Percentiles rank a stretch among this genome's conserved stretches.
Evolutionary conservation across 2,329 filamentous ascomycete genomes (phyloP).

Genomic region (Penicillium frequentans): DNA sequence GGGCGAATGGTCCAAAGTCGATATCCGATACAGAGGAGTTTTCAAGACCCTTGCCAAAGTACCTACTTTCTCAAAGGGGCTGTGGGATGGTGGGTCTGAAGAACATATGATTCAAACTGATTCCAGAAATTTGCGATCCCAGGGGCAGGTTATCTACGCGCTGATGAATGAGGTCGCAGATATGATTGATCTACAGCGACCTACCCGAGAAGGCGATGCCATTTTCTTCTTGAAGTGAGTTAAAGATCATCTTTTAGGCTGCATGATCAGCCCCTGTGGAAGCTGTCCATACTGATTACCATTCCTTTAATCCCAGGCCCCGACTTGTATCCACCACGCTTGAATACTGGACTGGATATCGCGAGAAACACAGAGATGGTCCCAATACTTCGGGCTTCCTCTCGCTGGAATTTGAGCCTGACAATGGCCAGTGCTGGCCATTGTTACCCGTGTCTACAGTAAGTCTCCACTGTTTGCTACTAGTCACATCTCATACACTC

Average conservation of each 20-base stretch:
- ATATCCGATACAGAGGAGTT: slow-evolving; percentile 25
- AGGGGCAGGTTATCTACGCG: slow-evolving; percentile 25
- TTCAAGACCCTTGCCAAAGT: slow-evolving; percentile 25
- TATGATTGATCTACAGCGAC: slow-evolving; percentile 14
- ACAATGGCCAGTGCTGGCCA: background rate
- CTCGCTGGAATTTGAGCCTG: slow-evolving; percentile 17
- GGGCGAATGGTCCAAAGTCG: slow-evolving; percentile 20
- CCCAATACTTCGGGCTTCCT: slow-evolving; percentile 21
- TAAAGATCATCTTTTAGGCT: background rate
- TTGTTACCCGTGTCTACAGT: slow-evolving; percentile 25
- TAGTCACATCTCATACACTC: no score
- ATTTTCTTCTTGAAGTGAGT: slow-evolving; percentile 23
- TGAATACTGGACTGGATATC: slow-evolving; percentile 29
- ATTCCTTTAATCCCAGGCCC: slow-evolving; percentile 9
- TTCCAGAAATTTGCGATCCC: background rate
- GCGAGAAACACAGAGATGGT: slow-evolving; percentile 21
- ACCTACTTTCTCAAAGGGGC: slow-evolving; percentile 15
- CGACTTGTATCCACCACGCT: slow-evolving; percentile 12
- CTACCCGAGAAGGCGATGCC: slow-evolving; percentile 1
- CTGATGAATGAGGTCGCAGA: slow-evolving; percentile 24
- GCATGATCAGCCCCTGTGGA: background rate
- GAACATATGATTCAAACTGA: background rate
- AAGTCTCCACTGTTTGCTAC: slow-evolving; percentile 1
- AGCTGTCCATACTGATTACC: background rate
- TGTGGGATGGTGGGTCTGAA: slow-evolving; percentile 19